phyloP scores from a whole-genome alignment of 129 eudicot genomes.

The Saussurea involucrata region DNA sequence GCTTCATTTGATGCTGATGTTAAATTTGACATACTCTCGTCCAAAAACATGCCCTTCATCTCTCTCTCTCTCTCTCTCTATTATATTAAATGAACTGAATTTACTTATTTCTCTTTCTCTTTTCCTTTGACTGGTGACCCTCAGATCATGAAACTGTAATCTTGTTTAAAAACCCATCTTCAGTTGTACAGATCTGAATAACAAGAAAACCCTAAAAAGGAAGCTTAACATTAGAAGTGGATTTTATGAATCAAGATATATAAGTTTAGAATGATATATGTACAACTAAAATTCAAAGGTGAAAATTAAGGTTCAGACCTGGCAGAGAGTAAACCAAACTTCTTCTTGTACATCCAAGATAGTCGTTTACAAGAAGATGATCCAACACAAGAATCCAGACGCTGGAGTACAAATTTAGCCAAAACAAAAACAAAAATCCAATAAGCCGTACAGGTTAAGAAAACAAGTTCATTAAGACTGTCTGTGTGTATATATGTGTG shows the following conservation, averaged over 20 bases:
- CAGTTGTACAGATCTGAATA: constrained; percentile 22
- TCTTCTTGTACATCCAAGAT: constrained; percentile 7
- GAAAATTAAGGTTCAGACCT: constrained; percentile 19
- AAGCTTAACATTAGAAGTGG: neutral
- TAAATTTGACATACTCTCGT: constrained; percentile 61
- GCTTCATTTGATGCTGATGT: constrained; percentile 78
- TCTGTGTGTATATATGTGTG: constrained; percentile 2
- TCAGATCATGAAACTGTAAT: constrained; percentile 5
- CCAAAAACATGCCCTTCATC: constrained; percentile 38
- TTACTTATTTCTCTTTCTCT: neutral
- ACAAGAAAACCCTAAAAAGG: constrained; percentile 28
- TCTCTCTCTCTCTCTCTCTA: constrained; percentile 20
- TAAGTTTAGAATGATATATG: constrained; percentile 7
- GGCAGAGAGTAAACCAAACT: constrained; percentile 14
- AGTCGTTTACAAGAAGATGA: constrained; percentile 21
- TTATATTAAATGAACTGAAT: constrained; percentile 27
- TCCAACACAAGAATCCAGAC: constrained; percentile 20
- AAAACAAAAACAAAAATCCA: constrained; percentile 20
- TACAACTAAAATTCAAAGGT: constrained; percentile 8
- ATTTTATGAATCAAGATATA: neutral
- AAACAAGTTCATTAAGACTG: constrained; percentile 12
- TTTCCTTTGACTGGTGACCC: constrained; percentile 2
- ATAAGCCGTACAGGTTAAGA: constrained; percentile 25
- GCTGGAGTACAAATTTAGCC: constrained; percentile 14
- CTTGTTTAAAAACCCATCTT: neutral